Evolutionary conservation across 169 alveolate species (phyloP).

Genomic region (Plasmodium fragile): DNA sequence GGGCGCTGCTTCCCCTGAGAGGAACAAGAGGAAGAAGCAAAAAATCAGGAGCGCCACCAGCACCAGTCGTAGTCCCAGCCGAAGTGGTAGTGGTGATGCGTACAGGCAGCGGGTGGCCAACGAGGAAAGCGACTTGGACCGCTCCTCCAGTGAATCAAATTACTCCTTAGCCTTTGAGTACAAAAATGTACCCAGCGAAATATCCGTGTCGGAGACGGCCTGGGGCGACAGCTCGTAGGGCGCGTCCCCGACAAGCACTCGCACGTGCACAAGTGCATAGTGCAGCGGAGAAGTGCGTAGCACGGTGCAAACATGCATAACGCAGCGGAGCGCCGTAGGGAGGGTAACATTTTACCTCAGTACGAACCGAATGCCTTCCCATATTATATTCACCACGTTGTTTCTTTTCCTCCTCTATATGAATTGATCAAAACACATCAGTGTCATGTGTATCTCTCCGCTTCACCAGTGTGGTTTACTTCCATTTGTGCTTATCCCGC

Average conservation of each 20-base stretch:
- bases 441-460: not conserved
- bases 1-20: not conserved
- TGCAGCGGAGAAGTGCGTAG: no score
- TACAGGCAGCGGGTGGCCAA: not conserved
- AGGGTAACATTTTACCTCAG: not conserved
- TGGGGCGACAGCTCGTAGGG: slow-evolving; percentile 30
- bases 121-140: not conserved
- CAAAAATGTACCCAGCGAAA: slow-evolving; percentile 66
- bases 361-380: not conserved
- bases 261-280: not conserved
- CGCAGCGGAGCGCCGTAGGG: not conserved
- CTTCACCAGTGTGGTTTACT: not conserved
- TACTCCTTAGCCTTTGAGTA: slow-evolving; percentile 68
- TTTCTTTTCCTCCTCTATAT: not conserved
- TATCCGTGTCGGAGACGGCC: slow-evolving; percentile 69
- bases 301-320: no score
- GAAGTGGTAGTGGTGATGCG: not conserved
- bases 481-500: not conserved
- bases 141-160: slow-evolving; percentile 67
- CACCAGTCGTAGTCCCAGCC: not conserved
- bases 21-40: slow-evolving; percentile 16
- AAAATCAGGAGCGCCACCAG: not conserved
- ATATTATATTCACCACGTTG: not conserved
- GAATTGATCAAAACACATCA: not conserved
- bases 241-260: not conserved